Evolutionary conservation across 164 flowering plant species (phyloP).

Genomic region (Aristolochia californica): DNA sequence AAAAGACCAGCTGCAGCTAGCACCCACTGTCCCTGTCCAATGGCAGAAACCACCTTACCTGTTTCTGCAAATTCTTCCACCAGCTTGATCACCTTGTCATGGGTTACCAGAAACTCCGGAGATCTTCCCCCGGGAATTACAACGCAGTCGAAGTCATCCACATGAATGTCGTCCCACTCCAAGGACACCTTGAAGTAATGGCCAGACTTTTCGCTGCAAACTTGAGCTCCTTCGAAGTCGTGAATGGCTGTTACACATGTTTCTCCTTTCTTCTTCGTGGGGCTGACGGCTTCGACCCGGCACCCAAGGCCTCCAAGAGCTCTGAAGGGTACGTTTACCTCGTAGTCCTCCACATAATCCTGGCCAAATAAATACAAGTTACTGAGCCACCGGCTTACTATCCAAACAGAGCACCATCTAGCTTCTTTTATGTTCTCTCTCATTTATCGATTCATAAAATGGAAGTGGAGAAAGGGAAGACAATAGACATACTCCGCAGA

Average conservation of each 20-base stretch:
- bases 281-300: constrained; percentile 16
- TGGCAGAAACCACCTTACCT: constrained; percentile 16
- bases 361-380: not conserved
- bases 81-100: constrained; percentile 22
- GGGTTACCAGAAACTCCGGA: constrained; percentile 23
- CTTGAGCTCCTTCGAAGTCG: constrained; percentile 17
- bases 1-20: constrained; percentile 26
- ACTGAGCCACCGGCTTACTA: no score
- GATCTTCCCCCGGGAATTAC: constrained; percentile 29
- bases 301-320: constrained; percentile 23
- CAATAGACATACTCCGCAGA: constrained; percentile 22
- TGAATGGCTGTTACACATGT: constrained; percentile 22
- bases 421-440: no score
- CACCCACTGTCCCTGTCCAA: constrained; percentile 23
- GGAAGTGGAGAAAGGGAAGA: not conserved
- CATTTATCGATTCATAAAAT: no score
- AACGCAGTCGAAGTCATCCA: constrained; percentile 22
- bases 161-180: constrained; percentile 11
- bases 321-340: constrained; percentile 23
- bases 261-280: constrained; percentile 19
- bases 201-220: constrained; percentile 22
- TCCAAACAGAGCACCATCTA: no score
- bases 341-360: constrained; percentile 28
- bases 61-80: constrained; percentile 20
- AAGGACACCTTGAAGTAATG: constrained; percentile 17